Evolutionary conservation across 306 rosid species (phyloP).

Genomic region (Malus fusca): DNA sequence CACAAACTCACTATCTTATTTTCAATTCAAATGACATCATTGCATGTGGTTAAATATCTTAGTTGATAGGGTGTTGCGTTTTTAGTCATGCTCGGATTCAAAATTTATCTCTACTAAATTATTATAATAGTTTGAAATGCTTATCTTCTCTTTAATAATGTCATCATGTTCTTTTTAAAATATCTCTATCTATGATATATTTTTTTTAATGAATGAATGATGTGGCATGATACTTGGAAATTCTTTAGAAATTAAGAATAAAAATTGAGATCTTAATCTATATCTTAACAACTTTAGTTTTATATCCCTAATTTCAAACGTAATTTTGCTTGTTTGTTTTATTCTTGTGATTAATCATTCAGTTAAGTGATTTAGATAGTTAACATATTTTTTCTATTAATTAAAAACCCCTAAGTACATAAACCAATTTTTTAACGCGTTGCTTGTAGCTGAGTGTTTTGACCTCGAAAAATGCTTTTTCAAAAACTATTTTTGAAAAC

Average conservation of each 20-base stretch:
- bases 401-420: neutral
- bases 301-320: neutral
- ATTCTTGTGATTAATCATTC: neutral
- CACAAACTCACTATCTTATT: no score
- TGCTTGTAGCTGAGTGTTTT: neutral
- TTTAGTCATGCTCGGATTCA: no score
- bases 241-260: neutral
- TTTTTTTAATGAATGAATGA: neutral
- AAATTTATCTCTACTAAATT: fast-evolving
- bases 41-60: no score
- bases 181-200: no score
- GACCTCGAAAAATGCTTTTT: neutral
- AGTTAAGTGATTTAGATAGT: neutral
- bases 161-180: neutral
- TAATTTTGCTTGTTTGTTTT: neutral
- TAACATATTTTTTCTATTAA: neutral
- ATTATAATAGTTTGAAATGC: no score
- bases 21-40: neutral
- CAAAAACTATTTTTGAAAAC: neutral
- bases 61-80: no score
- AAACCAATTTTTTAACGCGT: neutral
- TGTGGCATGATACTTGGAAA: neutral
- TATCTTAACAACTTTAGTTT: no score
- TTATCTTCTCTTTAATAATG: no score
- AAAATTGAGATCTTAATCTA: neutral